Conservation (phyloP, 2,329 filamentous ascomycete genomes). For the Coleophoma crateriformis region DNA sequence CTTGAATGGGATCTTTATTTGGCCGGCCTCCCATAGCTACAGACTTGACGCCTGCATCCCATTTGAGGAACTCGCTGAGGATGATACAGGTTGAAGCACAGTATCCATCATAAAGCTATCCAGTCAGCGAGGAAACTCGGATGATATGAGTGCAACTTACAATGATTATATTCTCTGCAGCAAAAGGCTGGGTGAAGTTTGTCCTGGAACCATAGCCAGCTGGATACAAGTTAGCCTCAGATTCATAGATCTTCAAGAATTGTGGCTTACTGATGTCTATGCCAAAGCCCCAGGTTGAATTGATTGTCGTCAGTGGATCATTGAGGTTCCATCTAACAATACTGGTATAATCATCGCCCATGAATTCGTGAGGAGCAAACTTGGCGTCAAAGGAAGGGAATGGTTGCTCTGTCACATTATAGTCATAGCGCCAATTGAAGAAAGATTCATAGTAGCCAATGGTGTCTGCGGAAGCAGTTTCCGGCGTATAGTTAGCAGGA, state of each 20-base stretch:
- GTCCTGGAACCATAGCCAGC: constrained; percentile 24
- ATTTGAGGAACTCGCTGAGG: constrained; percentile 48
- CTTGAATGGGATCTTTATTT: constrained; percentile 48
- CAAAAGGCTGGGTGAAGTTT: constrained; percentile 30
- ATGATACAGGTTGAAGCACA: constrained; percentile 57
- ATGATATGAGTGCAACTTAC: constrained; percentile 10
- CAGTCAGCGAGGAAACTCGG: constrained; percentile 5
- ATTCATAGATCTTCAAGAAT: no score
- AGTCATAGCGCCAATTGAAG: constrained; percentile 21
- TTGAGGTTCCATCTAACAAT: constrained; percentile 20
- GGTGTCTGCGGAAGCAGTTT: constrained; percentile 12
- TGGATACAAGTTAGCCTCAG: no score
- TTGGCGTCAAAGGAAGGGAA: constrained; percentile 19
- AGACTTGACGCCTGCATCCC: constrained; percentile 45
- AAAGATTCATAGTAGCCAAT: constrained; percentile 15
- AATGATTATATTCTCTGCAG: constrained; percentile 34
- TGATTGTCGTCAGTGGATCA: constrained; percentile 17
- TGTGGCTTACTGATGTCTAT: constrained; percentile 17
- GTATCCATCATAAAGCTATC: constrained; percentile 44
- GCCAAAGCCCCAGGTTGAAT: constrained; percentile 17
- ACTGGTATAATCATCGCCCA: constrained; percentile 17
- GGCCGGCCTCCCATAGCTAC: constrained; percentile 57
- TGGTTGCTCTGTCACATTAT: constrained; percentile 16
- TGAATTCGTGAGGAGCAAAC: constrained; percentile 16
- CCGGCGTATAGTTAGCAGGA: constrained; percentile 17